Evolutionary conservation across 768 basidiomycete genomes (phyloP).

Genomic region (Leccinum olivaceopallidum): DNA sequence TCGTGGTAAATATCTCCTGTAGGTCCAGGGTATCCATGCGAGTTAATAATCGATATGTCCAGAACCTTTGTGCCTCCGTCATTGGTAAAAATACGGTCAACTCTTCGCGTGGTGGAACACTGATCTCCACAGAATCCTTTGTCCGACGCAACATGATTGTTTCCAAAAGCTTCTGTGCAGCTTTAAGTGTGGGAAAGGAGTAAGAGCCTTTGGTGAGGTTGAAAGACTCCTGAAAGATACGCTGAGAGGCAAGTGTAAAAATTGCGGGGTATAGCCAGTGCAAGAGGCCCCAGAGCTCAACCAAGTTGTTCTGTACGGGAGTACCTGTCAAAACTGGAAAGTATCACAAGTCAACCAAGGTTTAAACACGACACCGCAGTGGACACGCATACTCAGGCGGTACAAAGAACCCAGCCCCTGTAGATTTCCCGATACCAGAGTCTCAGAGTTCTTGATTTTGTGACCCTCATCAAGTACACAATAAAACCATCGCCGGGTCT

Average conservation of each 20-base stretch:
- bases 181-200: slow-evolving; percentile 46
- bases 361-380: neutral
- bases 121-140: slow-evolving; percentile 49
- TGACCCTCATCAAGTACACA: slow-evolving; percentile 70
- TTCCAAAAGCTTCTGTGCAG: slow-evolving; percentile 48
- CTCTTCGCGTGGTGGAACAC: slow-evolving; percentile 59
- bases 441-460: slow-evolving; percentile 69
- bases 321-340: slow-evolving; percentile 66
- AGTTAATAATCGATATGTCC: slow-evolving; percentile 58
- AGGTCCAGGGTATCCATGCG: slow-evolving; percentile 51
- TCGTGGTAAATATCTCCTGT: slow-evolving; percentile 44
- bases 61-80: slow-evolving; percentile 61
- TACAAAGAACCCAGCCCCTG: slow-evolving; percentile 57
- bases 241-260: slow-evolving; percentile 49
- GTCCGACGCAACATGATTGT: slow-evolving; percentile 62
- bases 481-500: slow-evolving; percentile 54
- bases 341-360: neutral
- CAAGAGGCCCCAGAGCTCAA: slow-evolving; percentile 57
- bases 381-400: slow-evolving; percentile 46
- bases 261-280: slow-evolving; percentile 57
- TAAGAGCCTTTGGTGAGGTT: slow-evolving; percentile 55
- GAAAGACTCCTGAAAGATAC: slow-evolving; percentile 52
- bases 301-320: slow-evolving; percentile 67
- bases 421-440: slow-evolving; percentile 51
- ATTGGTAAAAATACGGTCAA: slow-evolving; percentile 56